Percentiles rank a stretch among this genome's conserved stretches.
Evolutionary conservation across 2,329 filamentous ascomycete genomes (phyloP).

Genomic region (Trichoderma oligosporum): DNA sequence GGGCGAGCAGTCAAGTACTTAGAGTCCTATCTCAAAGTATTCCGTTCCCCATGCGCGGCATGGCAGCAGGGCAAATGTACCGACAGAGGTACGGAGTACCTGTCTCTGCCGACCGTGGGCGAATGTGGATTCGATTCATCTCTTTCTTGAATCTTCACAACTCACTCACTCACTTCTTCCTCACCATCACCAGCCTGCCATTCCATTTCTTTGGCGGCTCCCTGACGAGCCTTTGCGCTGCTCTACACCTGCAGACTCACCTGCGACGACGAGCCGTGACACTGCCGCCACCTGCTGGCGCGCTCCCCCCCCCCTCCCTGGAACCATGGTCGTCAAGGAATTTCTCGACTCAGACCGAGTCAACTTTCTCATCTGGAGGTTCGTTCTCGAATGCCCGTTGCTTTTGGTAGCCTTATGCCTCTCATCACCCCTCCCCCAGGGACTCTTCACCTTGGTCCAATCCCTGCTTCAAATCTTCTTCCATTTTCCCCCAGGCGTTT

Average conservation of each 20-base stretch:
- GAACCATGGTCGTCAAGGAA: slow-evolving; percentile 53
- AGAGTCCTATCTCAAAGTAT: neutral
- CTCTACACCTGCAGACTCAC: slow-evolving; percentile 17
- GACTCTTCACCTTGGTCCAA: neutral
- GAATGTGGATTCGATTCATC: slow-evolving; percentile 23
- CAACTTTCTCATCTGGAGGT: slow-evolving; percentile 71
- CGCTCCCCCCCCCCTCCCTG: slow-evolving; percentile 22
- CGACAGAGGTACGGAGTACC: slow-evolving; percentile 16
- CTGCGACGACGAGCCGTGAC: slow-evolving; percentile 26
- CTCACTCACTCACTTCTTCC: slow-evolving; percentile 19
- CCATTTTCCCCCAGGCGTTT: neutral
- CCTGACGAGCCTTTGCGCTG: slow-evolving; percentile 14
- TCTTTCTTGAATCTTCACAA: slow-evolving; percentile 28
- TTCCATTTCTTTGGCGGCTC: slow-evolving; percentile 14
- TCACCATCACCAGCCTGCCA: slow-evolving; percentile 10
- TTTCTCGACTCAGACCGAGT: slow-evolving; percentile 62
- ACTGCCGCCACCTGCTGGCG: slow-evolving; percentile 34
- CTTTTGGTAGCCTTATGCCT: slow-evolving; percentile 19
- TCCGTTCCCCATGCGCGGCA: slow-evolving; percentile 10
- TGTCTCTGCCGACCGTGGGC: slow-evolving; percentile 21
- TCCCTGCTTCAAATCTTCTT: neutral
- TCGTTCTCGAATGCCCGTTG: slow-evolving; percentile 37
- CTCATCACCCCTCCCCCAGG: slow-evolving; percentile 24
- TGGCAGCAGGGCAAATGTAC: slow-evolving; percentile 17
- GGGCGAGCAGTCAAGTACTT: neutral